Base-by-base conservation (phyloP, 192 early-diverging fungal genomes). In the Mycoemilia scoparia region DNA sequence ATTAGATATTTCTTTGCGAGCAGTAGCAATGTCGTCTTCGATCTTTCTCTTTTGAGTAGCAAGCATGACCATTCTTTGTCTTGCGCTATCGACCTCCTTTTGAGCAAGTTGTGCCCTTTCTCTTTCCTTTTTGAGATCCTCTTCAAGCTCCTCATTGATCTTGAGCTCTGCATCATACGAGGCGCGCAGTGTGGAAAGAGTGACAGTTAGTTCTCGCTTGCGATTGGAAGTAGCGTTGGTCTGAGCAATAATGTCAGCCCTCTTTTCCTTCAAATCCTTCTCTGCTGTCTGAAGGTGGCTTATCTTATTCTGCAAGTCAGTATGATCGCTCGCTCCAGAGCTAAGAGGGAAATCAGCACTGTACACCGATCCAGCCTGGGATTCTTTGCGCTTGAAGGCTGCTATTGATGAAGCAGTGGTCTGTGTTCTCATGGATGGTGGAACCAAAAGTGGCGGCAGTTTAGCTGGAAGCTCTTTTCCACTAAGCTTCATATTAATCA, bases 401-500 rank as follows among this genome's bases (percentile, higher is more conserved):
- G n/a, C n/a, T n/a, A n/a, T n/a, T n/a, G n/a, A n/a, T n/a, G n/a
- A n/a, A n/a, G n/a, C n/a, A n/a, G n/a, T n/a, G n/a, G n/a, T n/a
- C n/a, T n/a, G n/a, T n/a, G n/a, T 45, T 34, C 60, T 52, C 60
- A 53, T 49, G 5, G 52, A 57, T 22, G 58, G 64, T 7, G 64
- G 64, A 7, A 60, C 50, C 29, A 66, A 44, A 8, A 58, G 51
- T 1, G 49, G 23, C 1, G 64, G 64, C 35, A 66, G 53, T 20
- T 23, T 45, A 20, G 52, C 50, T 3, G 77, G 77, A 15, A 80
- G 48, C 1, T 46, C 37, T 1, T 46, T 54, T 7, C 74, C 72
- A 11, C 54, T 43, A 9, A 75, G 43, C 29, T 56, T 66, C 24
- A 64, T 67, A 42, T 70, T 68, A 35, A 82, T 84, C 12, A 87